Conservation (phyloP, 305 asterid species). For the Caryopteris hybrid region DNA sequence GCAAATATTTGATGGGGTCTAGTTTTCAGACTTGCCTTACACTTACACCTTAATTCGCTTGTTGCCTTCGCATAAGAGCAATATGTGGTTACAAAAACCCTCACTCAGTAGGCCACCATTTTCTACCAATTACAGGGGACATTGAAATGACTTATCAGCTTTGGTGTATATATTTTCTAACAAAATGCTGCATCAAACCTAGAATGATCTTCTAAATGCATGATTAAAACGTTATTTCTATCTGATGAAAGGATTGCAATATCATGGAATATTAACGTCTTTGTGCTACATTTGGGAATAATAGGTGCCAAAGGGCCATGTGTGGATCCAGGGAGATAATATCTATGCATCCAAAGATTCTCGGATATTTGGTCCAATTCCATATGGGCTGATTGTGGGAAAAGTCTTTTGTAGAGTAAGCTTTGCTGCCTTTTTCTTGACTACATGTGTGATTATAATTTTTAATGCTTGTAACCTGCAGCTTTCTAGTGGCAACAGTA, state of each 20-base stretch:
- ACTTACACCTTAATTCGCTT: not conserved
- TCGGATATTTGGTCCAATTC: conserved; percentile 72
- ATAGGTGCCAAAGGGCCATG: conserved; percentile 90
- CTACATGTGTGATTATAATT: conserved; percentile 1
- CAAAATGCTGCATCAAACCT: not conserved
- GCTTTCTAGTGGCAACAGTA: conserved; percentile 2
- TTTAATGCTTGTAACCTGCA: not conserved
- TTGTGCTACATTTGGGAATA: conserved; percentile 17
- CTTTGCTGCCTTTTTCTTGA: conserved; percentile 11
- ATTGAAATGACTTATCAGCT: not conserved
- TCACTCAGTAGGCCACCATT: not conserved
- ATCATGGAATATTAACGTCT: not conserved
- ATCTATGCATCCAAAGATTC: conserved; percentile 73
- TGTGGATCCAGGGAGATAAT: conserved; percentile 97
- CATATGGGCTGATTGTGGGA: conserved; percentile 68
- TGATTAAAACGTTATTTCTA: not conserved
- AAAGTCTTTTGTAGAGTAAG: conserved; percentile 73
- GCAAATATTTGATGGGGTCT: not conserved
- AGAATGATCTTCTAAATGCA: not conserved
- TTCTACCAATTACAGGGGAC: not conserved
- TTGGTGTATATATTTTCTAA: not conserved
- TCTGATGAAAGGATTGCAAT: not conserved
- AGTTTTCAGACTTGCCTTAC: not conserved
- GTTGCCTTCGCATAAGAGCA: not conserved
- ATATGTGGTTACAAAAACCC: not conserved